Percentiles rank a stretch among this genome's conserved stretches.
These are phyloP conservation scores for Orbilia quercus DNA, from an alignment of 2,329 filamentous ascomycete species.

Conservation along the genomic window DNA sequence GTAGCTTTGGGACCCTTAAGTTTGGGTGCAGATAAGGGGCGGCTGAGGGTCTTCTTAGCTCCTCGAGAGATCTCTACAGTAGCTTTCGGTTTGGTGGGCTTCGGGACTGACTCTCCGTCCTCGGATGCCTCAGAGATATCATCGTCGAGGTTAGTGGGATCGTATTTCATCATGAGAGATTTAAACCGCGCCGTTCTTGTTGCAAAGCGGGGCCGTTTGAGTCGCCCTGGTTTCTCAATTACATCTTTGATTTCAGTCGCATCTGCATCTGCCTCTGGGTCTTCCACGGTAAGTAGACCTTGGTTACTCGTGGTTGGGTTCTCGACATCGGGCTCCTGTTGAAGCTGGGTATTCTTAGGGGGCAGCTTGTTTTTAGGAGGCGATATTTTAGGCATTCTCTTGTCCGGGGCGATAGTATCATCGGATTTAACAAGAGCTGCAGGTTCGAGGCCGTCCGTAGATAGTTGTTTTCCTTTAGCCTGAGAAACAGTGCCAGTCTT, in stretches of 20 bases:
- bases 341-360: neutral
- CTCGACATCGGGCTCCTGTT: neutral
- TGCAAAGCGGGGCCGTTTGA: no score
- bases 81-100: neutral
- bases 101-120: neutral
- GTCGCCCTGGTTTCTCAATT: no score
- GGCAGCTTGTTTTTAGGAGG: neutral
- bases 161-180: no score
- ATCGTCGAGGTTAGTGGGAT: no score
- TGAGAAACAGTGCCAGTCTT: neutral
- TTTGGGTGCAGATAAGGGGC: no score
- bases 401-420: neutral
- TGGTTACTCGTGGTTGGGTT: neutral
- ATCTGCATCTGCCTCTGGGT: no score
- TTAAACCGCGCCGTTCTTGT: no score
- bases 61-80: no score
- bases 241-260: no score
- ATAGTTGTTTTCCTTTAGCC: neutral
- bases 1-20: neutral
- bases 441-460: neutral
- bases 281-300: no score
- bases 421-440: neutral
- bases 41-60: no score
- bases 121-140: neutral
- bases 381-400: neutral